A percentile compares a stretch with the other conserved stretches of the same genome.
These are phyloP conservation scores for Eimeria falciformis DNA, from an alignment of 169 alveolate genomes.

Conservation along the genomic window DNA sequence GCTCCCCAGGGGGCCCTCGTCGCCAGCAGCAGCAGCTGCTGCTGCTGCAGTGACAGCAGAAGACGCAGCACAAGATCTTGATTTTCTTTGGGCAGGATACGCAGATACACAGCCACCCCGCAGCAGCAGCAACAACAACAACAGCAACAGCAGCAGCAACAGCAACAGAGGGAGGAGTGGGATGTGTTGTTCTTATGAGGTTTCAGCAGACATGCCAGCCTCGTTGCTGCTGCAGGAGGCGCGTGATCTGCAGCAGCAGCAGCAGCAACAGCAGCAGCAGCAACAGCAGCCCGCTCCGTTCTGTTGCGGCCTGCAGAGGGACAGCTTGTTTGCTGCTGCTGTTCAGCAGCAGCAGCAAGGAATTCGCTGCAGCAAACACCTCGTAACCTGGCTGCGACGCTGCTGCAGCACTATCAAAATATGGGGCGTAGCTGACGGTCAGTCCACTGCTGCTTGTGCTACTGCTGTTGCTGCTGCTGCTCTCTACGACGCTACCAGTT, in stretches of 20 bases:
- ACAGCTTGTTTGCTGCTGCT: slow-evolving; percentile 16
- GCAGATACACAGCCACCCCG: background rate
- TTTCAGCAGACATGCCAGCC: background rate
- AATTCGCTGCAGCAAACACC: slow-evolving; percentile 13
- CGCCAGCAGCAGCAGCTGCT: background rate
- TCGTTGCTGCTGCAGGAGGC: background rate
- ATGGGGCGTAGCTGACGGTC: slow-evolving; percentile 7
- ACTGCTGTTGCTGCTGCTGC: slow-evolving; percentile 7
- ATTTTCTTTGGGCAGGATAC: background rate
- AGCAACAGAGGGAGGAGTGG: background rate
- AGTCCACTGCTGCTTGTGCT: background rate
- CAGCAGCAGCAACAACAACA: background rate
- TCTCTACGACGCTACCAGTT: too few relatives aligned
- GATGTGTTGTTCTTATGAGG: background rate
- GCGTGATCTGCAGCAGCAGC: slow-evolving; percentile 9
- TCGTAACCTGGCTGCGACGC: slow-evolving; percentile 4
- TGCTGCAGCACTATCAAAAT: slow-evolving; percentile 10
- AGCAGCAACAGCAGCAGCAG: slow-evolving; percentile 49
- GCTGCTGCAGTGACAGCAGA: background rate
- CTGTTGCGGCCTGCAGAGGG: background rate
- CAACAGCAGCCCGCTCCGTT: background rate
- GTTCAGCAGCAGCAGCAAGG: slow-evolving; percentile 5
- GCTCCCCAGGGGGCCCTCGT: background rate
- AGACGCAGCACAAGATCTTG: background rate
- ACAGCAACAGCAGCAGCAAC: slow-evolving; percentile 7